phyloP scores from a whole-genome alignment of 2,329 filamentous ascomycete species.

The Penicillium aurantiogriseum region DNA sequence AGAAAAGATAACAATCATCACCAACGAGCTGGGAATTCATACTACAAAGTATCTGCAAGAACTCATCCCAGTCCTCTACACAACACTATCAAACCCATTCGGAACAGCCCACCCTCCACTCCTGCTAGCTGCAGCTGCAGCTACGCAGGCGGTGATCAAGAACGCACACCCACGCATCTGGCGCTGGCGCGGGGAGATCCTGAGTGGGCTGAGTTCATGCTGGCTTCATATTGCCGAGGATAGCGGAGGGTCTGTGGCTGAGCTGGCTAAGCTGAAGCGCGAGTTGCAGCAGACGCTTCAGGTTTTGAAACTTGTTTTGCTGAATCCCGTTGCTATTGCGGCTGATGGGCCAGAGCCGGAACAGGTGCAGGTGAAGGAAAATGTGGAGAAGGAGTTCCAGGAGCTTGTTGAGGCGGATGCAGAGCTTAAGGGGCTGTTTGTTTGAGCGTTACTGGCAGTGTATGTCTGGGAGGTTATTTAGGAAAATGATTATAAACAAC shows the following conservation, averaged over 20 bases:
- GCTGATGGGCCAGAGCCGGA: slow-evolving; percentile 18
- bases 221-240: slow-evolving; percentile 57
- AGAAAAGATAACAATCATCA: slow-evolving; percentile 27
- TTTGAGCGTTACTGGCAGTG: slow-evolving; percentile 9
- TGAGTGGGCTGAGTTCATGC: slow-evolving; percentile 61
- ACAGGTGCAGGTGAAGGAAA: slow-evolving; percentile 26
- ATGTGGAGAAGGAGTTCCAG: slow-evolving; percentile 36
- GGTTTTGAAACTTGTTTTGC: slow-evolving; percentile 32
- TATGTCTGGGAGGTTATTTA: not conserved
- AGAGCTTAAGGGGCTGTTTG: slow-evolving; percentile 31
- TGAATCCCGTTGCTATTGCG: slow-evolving; percentile 23
- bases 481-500: not conserved
- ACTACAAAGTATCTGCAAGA: slow-evolving; percentile 52
- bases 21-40: slow-evolving; percentile 38
- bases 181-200: slow-evolving; percentile 61
- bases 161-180: slow-evolving; percentile 69
- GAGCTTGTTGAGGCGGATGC: slow-evolving; percentile 39
- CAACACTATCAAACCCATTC: slow-evolving; percentile 68
- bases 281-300: slow-evolving; percentile 30
- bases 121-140: slow-evolving; percentile 53
- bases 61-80: slow-evolving; percentile 65
- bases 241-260: slow-evolving; percentile 1
- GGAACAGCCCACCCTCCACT: slow-evolving; percentile 54
- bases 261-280: slow-evolving; percentile 24
- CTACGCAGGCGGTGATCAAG: slow-evolving; percentile 58